A percentile compares a stretch with the other conserved stretches of the same genome.
These are phyloP conservation scores for Penicillium simplicissimum DNA, from an alignment of 495 filamentous ascomycete genomes.

Conservation along the genomic window DNA sequence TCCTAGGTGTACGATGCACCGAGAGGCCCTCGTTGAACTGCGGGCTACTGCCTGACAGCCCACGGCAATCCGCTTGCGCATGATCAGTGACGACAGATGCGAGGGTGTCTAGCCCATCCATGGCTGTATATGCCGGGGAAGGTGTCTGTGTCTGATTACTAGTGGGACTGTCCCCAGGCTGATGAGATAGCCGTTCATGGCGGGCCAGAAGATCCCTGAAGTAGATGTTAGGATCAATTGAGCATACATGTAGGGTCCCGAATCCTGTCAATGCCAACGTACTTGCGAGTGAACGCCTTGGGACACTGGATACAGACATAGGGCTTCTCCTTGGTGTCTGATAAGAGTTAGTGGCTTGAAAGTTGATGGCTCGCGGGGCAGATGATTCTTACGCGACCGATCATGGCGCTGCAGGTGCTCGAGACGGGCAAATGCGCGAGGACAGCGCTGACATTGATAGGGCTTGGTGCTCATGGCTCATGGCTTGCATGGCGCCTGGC, in stretches of 20 bases:
- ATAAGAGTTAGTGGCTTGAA: conserved; percentile 19
- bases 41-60: conserved; percentile 4
- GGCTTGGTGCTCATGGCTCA: conserved; percentile 23
- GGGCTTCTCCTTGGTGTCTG: conserved; percentile 49
- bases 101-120: conserved; percentile 37
- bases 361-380: background rate
- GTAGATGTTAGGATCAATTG: background rate
- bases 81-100: conserved; percentile 37
- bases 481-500: too few relatives aligned
- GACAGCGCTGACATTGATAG: conserved; percentile 43
- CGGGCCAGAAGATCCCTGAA: conserved; percentile 39
- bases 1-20: conserved; percentile 20
- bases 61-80: conserved; percentile 17
- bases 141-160: conserved; percentile 21
- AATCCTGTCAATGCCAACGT: conserved; percentile 1
- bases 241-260: background rate
- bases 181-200: conserved; percentile 40
- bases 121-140: conserved; percentile 22
- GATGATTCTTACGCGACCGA: conserved; percentile 38
- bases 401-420: conserved; percentile 49
- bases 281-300: conserved; percentile 47
- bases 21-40: conserved; percentile 15
- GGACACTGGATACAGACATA: conserved; percentile 39
- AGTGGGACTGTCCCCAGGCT: conserved; percentile 19
- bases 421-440: conserved; percentile 39